Evolutionary conservation across 2,329 filamentous ascomycete genomes (phyloP), one percentile per base, ranked within the genome.

Genomic region (Sporothrix phasma): DNA sequence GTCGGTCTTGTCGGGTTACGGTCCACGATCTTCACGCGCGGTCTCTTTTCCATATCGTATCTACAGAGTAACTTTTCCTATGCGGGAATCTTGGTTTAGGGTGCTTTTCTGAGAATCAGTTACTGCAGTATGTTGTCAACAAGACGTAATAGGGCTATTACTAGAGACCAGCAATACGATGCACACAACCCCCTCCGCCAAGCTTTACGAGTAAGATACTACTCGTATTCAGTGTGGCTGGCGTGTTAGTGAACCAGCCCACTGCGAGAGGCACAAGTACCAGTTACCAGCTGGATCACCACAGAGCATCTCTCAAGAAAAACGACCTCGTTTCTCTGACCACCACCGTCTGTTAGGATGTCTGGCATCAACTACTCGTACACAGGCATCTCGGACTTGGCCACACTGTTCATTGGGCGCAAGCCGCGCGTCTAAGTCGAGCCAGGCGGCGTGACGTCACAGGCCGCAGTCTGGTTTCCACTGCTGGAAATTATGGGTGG

Each of bases 391-490:
- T 26, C 19, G 47, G 26, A 47, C 11, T 15, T 22, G 34, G 15
- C 31, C 37, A 7, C 39, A 26, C 3, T 61, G n/a, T 11, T 49
- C 24, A 5, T 47, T 31, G 26, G n/a, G 56, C 24, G 39, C 24
- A 39, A 43, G 26, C 22, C 13, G 39, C 56, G 56, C 56, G 24
- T 59, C 24, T 46, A 31, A 43, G 17, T 41, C 34, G 10, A 37
- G 22, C 13, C 31, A 11, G n/a, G 29, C 22, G 45, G 46, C 46
- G 51, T 61, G 59, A 61, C 59, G 59, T 61, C 59, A 61, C 59
- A 39, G 45, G 22, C 31, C 13, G 22, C n/a, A n/a, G n/a, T n/a
- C n/a, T 17, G 10, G 49, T 37, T 46, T 7, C 31, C 29, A 31
- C 51, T 24, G 31, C 24, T 34, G 11, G 34, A n/a, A 37, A 17